Evolutionary conservation across 441 rosid species (phyloP).

Genomic region (Jatropha podagrica): DNA sequence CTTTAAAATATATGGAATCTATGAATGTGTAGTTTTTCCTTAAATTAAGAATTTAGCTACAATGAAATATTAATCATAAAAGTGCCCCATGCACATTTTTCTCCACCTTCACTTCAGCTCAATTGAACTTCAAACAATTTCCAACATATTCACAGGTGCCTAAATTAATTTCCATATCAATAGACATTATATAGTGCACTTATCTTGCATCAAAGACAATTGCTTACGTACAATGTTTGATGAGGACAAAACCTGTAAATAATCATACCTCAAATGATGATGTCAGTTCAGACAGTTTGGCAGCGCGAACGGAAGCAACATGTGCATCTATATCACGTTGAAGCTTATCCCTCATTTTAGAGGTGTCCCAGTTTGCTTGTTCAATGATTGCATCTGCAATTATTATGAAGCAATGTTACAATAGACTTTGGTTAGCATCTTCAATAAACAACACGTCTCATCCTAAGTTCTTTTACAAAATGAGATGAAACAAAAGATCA

Average conservation of each 20-base stretch:
- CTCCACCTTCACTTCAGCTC: not conserved
- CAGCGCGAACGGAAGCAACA: conserved; percentile 63
- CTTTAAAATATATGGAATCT: not conserved
- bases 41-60: not conserved
- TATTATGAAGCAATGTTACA: conserved; percentile 6
- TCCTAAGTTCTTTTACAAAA: not conserved
- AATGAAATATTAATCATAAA: not conserved
- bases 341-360: conserved; percentile 69
- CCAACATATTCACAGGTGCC: not conserved
- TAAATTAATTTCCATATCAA: not conserved
- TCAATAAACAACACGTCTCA: not conserved
- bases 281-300: conserved; percentile 78
- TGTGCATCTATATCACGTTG: conserved; percentile 79
- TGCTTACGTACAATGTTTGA: not conserved
- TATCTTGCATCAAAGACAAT: not conserved
- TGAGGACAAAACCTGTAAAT: not conserved
- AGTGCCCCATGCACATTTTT: not conserved
- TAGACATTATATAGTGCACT: not conserved
- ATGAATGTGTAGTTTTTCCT: not conserved
- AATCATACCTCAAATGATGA: conserved; percentile 61
- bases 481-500: not conserved
- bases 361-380: conserved; percentile 83
- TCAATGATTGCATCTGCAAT: conserved; percentile 71
- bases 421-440: conserved; percentile 7
- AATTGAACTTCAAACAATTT: not conserved